Evolutionary conservation across 176 grass and related monocot species (phyloP).

Genomic region (Raddia distichophylla): DNA sequence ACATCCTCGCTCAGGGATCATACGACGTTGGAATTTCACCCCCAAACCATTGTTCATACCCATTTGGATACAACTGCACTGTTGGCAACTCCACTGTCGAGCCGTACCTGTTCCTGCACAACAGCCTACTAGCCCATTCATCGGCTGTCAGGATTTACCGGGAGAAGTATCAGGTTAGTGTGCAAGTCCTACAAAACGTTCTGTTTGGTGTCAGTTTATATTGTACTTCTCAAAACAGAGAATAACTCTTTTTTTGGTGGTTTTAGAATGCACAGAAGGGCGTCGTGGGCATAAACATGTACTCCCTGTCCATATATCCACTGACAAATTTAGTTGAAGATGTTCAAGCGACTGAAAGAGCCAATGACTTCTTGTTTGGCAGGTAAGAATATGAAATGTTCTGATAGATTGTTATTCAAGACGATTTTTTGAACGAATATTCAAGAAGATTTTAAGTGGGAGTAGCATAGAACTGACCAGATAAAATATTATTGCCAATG

Average conservation of each 20-base stretch:
- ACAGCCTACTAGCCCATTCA: slow-evolving; percentile 57
- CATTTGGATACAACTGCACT: slow-evolving; percentile 51
- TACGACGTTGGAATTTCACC: slow-evolving; percentile 36
- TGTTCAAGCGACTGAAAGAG: slow-evolving; percentile 49
- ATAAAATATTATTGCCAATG: too few species aligned
- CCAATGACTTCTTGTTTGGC: slow-evolving; percentile 44
- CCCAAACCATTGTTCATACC: slow-evolving; percentile 51
- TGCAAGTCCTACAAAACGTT: neutral
- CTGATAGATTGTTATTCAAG: too few species aligned
- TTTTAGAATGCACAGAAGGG: slow-evolving; percentile 54
- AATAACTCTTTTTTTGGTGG: too few species aligned
- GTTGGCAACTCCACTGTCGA: slow-evolving; percentile 56
- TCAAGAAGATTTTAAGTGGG: neutral
- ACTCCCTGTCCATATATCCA: slow-evolving; percentile 47
- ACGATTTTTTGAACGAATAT: too few species aligned
- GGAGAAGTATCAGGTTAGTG: slow-evolving; percentile 51
- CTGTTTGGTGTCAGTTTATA: neutral
- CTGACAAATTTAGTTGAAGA: slow-evolving; percentile 45
- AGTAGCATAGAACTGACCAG: neutral
- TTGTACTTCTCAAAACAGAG: too few species aligned
- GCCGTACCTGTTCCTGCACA: slow-evolving; percentile 57
- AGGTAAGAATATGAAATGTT: slow-evolving; percentile 26
- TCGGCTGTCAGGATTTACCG: slow-evolving; percentile 55
- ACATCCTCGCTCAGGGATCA: slow-evolving; percentile 29
- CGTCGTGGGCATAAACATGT: slow-evolving; percentile 50